Evolutionary conservation across 108 stramenopile species (phyloP).

Genomic region (Chaetoceros tenuissimus): DNA sequence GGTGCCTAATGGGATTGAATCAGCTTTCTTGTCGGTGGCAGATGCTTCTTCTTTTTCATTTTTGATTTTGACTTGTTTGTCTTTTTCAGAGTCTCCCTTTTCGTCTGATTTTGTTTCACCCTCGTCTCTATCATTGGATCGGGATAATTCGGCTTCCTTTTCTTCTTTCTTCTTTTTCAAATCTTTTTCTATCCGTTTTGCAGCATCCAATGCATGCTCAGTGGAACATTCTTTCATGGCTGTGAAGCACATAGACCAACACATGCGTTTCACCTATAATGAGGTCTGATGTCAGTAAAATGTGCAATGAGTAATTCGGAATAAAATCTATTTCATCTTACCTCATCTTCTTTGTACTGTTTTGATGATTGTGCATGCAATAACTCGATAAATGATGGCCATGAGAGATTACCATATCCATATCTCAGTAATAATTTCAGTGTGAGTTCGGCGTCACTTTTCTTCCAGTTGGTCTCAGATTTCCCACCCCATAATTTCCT

Average conservation of each 20-base stretch:
- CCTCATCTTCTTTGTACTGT: conserved; percentile 3
- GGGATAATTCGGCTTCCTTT: conserved; percentile 26
- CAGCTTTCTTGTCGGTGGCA: conserved; percentile 4
- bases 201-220: conserved; percentile 28
- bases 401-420: conserved; percentile 55
- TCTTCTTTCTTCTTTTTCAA: conserved; percentile 25
- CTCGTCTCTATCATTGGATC: conserved; percentile 7
- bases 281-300: background rate
- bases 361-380: conserved; percentile 7
- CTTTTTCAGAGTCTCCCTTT: background rate
- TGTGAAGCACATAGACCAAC: conserved; percentile 36
- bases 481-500: conserved; percentile 44
- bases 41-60: conserved; percentile 9
- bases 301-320: background rate
- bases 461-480: conserved; percentile 28
- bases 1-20: too few species aligned
- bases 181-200: conserved; percentile 22
- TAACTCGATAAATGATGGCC: conserved; percentile 26
- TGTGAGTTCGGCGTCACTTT: conserved; percentile 40
- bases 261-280: conserved; percentile 55
- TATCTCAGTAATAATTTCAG: conserved; percentile 30
- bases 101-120: conserved; percentile 1
- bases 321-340: conserved; percentile 5
- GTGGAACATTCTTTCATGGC: background rate
- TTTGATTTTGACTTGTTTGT: too few species aligned